Evolutionary conservation across 1,284 basidiomycete species (phyloP), one percentile per base, ranked within the genome.

Genomic region (Austroboletus novae-zelandiae): DNA sequence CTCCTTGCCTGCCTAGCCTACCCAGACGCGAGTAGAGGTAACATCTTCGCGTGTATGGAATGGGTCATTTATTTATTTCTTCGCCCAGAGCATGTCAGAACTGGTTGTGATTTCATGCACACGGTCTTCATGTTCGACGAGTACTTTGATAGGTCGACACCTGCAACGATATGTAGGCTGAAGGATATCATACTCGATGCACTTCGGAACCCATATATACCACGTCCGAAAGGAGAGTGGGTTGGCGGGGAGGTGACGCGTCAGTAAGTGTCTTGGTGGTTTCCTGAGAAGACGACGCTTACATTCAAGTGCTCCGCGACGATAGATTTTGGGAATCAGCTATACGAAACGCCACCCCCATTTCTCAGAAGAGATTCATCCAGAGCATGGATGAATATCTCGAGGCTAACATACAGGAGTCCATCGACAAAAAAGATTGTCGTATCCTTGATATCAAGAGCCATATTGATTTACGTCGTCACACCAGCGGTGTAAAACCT

Each of bases 81-180:
- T 34, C 3, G 13, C 43, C 34, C 2, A 55, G 54, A 56, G 13
- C 45, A 55, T 9, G 34, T n/a, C 15, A 56, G 53, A 35, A 37
- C 45, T 18, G 18, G 67, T 18, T 76, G 75, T 49, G 73, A 78
- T 53, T 47, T 75, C 9, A 73, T 76, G 69, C 71, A 71, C 39
- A 51, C 74, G 4, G 71, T 73, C 55, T 75, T 75, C 48, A 59
- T 74, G 10, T 65, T 72, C 45, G 74, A 78, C 45, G 71, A 74
- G 50, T 67, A 71, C 42, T 70, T 72, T 5, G 75, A 78, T 54
- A 61, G 66, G 14, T 60, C 57, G 5, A 57, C 62, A 20, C 60
- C 57, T 2, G 40, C 58, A 0, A 67, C 54, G 4, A 73, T 67
- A 4, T 54, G 57, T 15, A 45, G 53, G 27, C 62, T 65, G 25